A percentile compares a stretch with the other conserved stretches of the same genome.
phyloP scores from a whole-genome alignment of 108 stramenopile species.

The Aureococcus anophagefferens region DNA sequence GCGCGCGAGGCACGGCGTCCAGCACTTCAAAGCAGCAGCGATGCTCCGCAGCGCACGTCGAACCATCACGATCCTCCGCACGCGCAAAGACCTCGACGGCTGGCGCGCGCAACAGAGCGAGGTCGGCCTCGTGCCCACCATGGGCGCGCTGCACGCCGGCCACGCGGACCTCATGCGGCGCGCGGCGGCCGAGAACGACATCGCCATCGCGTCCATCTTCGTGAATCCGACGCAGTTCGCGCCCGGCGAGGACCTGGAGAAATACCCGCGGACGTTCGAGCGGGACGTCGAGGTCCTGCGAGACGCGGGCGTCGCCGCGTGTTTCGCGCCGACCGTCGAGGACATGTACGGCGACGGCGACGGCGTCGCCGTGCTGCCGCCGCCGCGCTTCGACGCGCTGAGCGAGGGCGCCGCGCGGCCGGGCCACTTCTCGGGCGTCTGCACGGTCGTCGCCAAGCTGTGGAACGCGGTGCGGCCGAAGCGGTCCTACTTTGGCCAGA shows the following conservation, averaged over 20 bases:
- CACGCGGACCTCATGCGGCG: constrained; percentile 61
- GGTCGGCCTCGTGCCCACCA: constrained; percentile 76
- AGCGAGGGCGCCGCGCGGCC: constrained; percentile 42
- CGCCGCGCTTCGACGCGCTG: background rate
- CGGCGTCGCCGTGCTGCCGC: constrained; percentile 29
- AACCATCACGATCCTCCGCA: too few relatives aligned
- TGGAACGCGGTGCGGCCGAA: constrained; percentile 87
- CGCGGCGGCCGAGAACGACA: constrained; percentile 66
- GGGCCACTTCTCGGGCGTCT: constrained; percentile 90
- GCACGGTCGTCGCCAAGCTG: constrained; percentile 93
- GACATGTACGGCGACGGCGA: constrained; percentile 31
- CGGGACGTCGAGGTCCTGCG: constrained; percentile 55
- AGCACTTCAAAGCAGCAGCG: too few relatives aligned
- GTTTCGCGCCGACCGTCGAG: constrained; percentile 22
- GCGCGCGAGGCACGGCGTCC: too few relatives aligned
- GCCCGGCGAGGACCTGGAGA: constrained; percentile 82
- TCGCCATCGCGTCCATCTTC: constrained; percentile 81
- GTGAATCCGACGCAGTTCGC: constrained; percentile 96
- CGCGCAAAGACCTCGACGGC: too few relatives aligned
- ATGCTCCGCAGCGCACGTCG: too few relatives aligned
- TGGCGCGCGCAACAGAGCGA: too few relatives aligned
- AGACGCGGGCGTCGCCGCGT: constrained; percentile 1
- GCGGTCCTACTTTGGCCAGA: constrained; percentile 91
- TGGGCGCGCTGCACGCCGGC: constrained; percentile 97
- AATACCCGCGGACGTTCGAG: constrained; percentile 83